Base-by-base conservation (phyloP, 2,329 filamentous ascomycete species). In the Uncinocarpus reesii region DNA sequence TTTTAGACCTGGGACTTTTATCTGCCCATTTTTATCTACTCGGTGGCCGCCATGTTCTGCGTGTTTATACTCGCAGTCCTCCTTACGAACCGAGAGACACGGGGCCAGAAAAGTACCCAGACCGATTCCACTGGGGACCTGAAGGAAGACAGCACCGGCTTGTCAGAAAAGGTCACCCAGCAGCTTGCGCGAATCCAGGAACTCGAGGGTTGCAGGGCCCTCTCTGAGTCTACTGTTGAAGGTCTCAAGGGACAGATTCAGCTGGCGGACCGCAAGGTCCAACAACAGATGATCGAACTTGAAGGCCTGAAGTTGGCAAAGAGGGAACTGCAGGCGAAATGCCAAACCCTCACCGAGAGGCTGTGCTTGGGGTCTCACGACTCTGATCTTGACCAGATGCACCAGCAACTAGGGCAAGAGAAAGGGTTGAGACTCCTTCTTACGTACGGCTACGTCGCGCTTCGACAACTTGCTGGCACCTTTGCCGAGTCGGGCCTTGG, bases 1-100 rank as follows among this genome's bases (percentile, higher is more conserved):
- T 23, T 28, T 8, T 46, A 51, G 49, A 29, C 21, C 40, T 48
- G 45, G 45, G 49, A 51, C n/a, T 40, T 36, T 20, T 48, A 37
- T 41, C 45, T 35, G 37, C 49, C 45, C 15, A 31, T 52, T 10
- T 21, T 44, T 8, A 7, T 49, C 6, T 49, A 42, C 26, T 26
- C 34, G 6, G 38, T 52, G 23, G 21, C 21, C 26, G 28, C 32
- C 5, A 18, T 38, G 31, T 42, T 36, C 16, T 35, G 46, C 16
- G 7, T 48, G 31, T 43, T 28, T 29, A 11, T 42, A n/a, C 2
- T 43, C 15, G 21, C 38, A 29, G 18, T 34, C 21, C 13, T 40
- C 15, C 16, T 34, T 15, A 23, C 26, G 7, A 31, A n/a, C 36
- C 7, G 21, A 24, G 26, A 21, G 10, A 34, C 36, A 26, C 29